phyloP scores from a whole-genome alignment of 805 yeast genomes.

The Saccharomyces jurei region DNA sequence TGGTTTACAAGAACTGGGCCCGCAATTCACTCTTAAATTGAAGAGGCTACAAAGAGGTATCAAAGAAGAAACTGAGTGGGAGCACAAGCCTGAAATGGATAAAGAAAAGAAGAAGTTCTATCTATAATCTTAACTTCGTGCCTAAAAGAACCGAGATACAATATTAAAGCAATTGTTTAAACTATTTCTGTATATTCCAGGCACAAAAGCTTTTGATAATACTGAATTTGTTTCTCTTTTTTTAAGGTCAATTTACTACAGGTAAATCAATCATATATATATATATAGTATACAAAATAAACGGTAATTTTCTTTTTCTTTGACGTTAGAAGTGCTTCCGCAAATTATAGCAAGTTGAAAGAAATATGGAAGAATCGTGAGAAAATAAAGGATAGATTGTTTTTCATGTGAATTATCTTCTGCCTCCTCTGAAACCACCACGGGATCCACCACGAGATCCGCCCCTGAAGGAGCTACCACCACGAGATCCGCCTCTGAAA shows the following conservation, averaged over 20 bases:
- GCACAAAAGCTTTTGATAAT: background rate
- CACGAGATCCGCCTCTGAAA: conserved; percentile 38
- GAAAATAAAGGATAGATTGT: background rate
- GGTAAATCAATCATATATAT: background rate
- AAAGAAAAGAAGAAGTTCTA: conserved; percentile 89
- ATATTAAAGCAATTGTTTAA: background rate
- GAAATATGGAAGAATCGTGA: background rate
- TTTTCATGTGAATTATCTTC: conserved; percentile 5
- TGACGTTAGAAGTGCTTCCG: background rate
- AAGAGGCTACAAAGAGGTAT: conserved; percentile 88
- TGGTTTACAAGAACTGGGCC: conserved; percentile 93
- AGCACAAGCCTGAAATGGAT: conserved; percentile 93
- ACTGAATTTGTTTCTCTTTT: background rate
- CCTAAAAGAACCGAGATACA: background rate
- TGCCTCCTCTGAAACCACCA: conserved; percentile 34
- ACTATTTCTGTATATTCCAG: background rate
- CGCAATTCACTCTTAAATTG: conserved; percentile 85
- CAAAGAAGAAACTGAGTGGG: conserved; percentile 91
- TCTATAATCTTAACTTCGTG: conserved; percentile 34
- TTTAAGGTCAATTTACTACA: background rate
- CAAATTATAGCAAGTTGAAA: background rate
- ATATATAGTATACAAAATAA: background rate
- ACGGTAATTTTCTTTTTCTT: background rate
- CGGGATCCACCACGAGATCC: conserved; percentile 30
- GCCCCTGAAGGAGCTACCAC: conserved; percentile 34